Evolutionary conservation across 1,284 basidiomycete species (phyloP).

Genomic region (Ceratobasidium theobromae): DNA sequence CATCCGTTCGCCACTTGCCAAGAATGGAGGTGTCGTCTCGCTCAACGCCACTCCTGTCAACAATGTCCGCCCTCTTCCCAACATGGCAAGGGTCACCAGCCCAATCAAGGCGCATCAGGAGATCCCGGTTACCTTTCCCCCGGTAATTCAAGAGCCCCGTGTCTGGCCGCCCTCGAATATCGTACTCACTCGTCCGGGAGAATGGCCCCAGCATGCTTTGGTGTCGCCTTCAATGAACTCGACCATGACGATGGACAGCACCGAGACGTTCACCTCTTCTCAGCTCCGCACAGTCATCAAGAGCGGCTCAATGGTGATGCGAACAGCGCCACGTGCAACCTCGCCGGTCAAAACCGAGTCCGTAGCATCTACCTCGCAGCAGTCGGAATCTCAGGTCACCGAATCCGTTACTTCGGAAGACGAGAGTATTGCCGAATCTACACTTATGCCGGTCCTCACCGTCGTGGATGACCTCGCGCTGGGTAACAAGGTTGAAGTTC

Average conservation of each 20-base stretch:
- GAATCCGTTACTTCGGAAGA: background rate
- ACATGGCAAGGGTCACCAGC: background rate
- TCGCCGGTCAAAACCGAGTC: constrained; percentile 5
- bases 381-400: background rate
- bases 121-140: background rate
- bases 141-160: constrained; percentile 3
- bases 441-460: constrained; percentile 15
- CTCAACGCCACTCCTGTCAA: background rate
- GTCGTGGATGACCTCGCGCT: background rate
- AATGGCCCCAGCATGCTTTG: background rate
- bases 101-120: constrained; percentile 1
- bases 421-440: background rate
- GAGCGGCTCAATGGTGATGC: constrained; percentile 4
- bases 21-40: background rate
- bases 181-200: background rate
- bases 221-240: constrained; percentile 15
- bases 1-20: constrained; percentile 13
- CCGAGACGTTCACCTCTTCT: constrained; percentile 25
- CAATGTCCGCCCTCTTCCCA: background rate
- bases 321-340: constrained; percentile 5
- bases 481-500: background rate
- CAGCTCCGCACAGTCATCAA: constrained; percentile 12
- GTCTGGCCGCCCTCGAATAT: background rate
- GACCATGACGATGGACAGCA: constrained; percentile 2
- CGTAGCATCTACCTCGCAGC: background rate